Base-by-base conservation (phyloP, 495 filamentous ascomycete genomes). In the Staphylotrichum tortipilum region DNA sequence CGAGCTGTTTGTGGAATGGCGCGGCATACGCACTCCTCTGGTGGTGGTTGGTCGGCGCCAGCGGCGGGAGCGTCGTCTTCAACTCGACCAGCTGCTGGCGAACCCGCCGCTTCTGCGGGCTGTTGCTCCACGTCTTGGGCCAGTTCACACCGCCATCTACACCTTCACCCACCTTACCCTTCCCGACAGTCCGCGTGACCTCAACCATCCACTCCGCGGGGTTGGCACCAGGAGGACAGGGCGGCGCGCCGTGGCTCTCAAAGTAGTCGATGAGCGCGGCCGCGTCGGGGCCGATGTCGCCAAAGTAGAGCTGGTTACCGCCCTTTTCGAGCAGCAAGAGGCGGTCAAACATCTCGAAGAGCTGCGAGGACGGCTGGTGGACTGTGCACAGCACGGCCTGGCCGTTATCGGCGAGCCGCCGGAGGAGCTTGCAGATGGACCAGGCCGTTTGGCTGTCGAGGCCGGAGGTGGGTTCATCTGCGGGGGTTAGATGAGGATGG, bases 401-500 rank as follows among this genome's bases (percentile, higher is more conserved):
- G 3, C 35, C 35, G 35, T 6, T 10, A 2, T 19, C 18, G 35
- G 17, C 7, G 17, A 37, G 35, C 7, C 9, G 19, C 5, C 18
- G 6, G 14, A 37, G 7, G 17, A 37, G 8, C 3, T 10, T 6
- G 17, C 4, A 6, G 17, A 21, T 37, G 3, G 15, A 21, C 4
- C 4, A 37, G 3, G 35, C 15, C 17, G 35, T 8, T 8, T 37
- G 35, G 15, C 17, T 10, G 65, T 95, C 89, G 6, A 95, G 77
- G 46, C 89, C 89, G 42, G 79, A 84, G 0, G 84, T 88, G 1
- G 85, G 84, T 54, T 88, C 83, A 53, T 88, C 84, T 28, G 2
- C 26, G 10, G 26, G 2, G 26, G 26, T 28, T 28, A 28, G 26
- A 10, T n/a, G n/a, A n/a, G n/a, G n/a, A n/a, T n/a, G 26, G 26